Percentiles rank a stretch among this genome's conserved stretches.
phyloP scores from a whole-genome alignment of 2,329 filamentous ascomycete species.

The Cytospora mali region DNA sequence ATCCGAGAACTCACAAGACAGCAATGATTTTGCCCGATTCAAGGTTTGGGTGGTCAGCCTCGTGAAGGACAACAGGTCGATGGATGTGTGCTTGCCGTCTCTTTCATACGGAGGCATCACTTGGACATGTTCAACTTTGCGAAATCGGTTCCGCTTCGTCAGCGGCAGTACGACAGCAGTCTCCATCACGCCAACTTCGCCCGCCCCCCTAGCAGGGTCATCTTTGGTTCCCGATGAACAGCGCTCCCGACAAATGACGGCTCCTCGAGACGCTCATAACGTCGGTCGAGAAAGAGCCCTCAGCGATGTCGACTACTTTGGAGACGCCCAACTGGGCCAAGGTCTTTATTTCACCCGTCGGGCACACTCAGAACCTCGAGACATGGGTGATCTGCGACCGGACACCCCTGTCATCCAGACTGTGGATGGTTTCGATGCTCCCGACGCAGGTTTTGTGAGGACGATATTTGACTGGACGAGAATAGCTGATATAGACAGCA shows the following conservation, averaged over 20 bases:
- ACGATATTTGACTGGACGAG: slow-evolving; percentile 82
- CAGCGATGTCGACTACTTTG: slow-evolving; percentile 49
- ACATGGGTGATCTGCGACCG: slow-evolving; percentile 29
- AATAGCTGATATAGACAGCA: slow-evolving; percentile 47
- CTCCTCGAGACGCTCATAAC: slow-evolving; percentile 38
- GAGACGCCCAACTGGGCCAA: slow-evolving; percentile 33
- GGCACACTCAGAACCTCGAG: slow-evolving; percentile 33
- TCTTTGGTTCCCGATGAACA: slow-evolving; percentile 40
- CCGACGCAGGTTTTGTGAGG: slow-evolving; percentile 34
- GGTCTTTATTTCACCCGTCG: slow-evolving; percentile 15
- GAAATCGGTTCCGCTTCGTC: slow-evolving; percentile 69
- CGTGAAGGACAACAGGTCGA: slow-evolving; percentile 52
- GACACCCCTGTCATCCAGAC: slow-evolving; percentile 30
- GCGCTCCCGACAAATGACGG: slow-evolving; percentile 41
- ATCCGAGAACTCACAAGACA: slow-evolving; percentile 49
- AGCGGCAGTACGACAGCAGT: slow-evolving; percentile 54
- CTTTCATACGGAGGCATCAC: slow-evolving; percentile 64
- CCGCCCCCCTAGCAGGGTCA: slow-evolving; percentile 43
- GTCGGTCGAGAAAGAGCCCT: slow-evolving; percentile 33
- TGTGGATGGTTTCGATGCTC: neutral
- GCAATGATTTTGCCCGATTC: slow-evolving; percentile 62
- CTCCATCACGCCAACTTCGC: slow-evolving; percentile 44
- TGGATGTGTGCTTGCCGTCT: slow-evolving; percentile 56
- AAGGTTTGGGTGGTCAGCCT: slow-evolving; percentile 68
- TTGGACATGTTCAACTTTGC: slow-evolving; percentile 72